A percentile compares a stretch with the other conserved stretches of the same genome.
Evolutionary conservation across 2,329 filamentous ascomycete genomes (phyloP).

Genomic region (Talaromyces sp.): DNA sequence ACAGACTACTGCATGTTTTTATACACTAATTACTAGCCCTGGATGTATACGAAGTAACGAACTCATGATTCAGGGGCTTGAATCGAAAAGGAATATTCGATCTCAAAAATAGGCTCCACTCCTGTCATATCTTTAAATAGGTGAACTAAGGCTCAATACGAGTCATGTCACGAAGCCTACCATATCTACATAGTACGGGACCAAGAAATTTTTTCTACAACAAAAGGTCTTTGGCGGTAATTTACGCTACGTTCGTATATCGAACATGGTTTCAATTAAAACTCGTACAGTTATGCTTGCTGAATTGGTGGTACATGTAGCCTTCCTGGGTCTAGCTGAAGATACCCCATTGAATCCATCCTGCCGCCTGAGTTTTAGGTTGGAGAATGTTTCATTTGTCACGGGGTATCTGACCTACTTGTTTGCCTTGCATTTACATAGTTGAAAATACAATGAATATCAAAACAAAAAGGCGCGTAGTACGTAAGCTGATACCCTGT

Average conservation of each 20-base stretch:
- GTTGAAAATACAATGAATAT: too few relatives aligned
- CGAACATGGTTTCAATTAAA: neutral
- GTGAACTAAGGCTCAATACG: neutral
- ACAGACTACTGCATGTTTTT: neutral
- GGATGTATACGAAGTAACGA: neutral
- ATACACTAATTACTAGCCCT: too few relatives aligned
- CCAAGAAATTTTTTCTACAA: neutral
- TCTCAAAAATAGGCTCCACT: neutral
- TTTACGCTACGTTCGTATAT: neutral
- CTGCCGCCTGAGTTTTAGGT: neutral
- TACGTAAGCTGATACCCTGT: too few relatives aligned
- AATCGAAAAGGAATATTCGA: neutral
- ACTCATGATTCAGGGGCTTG: neutral
- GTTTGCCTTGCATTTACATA: neutral
- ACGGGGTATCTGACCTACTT: neutral
- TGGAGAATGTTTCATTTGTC: neutral
- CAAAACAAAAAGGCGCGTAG: too few relatives aligned
- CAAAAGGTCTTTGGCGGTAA: neutral
- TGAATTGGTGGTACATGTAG: neutral
- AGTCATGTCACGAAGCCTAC: neutral
- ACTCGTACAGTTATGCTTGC: neutral
- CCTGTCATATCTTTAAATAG: slow-evolving; percentile 7
- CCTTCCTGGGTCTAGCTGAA: neutral
- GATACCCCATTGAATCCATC: neutral
- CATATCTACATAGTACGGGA: neutral